Conservation (phyloP, 2,329 filamentous ascomycete species). For the Fusarium tjaetaba region DNA sequence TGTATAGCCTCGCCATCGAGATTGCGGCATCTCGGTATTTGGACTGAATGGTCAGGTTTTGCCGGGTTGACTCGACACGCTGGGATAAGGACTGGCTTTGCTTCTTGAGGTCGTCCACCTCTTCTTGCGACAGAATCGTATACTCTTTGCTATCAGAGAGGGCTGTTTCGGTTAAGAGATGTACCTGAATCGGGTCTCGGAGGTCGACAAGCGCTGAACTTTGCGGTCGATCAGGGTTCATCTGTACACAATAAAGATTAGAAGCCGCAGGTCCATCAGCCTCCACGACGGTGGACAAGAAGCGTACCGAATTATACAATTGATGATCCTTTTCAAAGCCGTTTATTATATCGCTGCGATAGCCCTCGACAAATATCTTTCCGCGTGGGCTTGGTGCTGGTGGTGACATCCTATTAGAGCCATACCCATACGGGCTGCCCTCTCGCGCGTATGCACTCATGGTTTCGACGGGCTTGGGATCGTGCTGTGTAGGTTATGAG, state of each 20-base stretch:
- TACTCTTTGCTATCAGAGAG: conserved; percentile 87
- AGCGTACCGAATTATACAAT: conserved; percentile 68
- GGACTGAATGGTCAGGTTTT: conserved; percentile 87
- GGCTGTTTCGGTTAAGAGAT: conserved; percentile 92
- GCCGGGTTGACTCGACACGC: conserved; percentile 82
- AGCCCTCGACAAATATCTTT: conserved; percentile 67
- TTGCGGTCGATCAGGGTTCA: conserved; percentile 61
- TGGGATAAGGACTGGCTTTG: conserved; percentile 77
- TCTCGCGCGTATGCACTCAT: conserved; percentile 55
- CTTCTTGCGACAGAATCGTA: conserved; percentile 87
- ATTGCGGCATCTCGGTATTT: conserved; percentile 95
- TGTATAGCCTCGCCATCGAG: conserved; percentile 84
- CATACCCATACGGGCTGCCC: conserved; percentile 50
- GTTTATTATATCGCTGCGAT: conserved; percentile 64
- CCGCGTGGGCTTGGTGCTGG: conserved; percentile 53
- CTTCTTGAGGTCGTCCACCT: conserved; percentile 91
- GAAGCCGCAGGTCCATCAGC: background rate
- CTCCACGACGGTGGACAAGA: background rate
- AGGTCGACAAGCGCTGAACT: conserved; percentile 69
- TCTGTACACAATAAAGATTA: conserved; percentile 49
- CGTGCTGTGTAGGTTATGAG: conserved; percentile 36
- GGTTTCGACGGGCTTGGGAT: conserved; percentile 31
- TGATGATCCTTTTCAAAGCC: conserved; percentile 64
- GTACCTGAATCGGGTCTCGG: conserved; percentile 82
- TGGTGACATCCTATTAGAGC: conserved; percentile 45